A percentile compares a stretch with the other conserved stretches of the same genome.
phyloP scores from a whole-genome alignment of 2,329 filamentous ascomycete genomes.

The Hypoxylon sp. region DNA sequence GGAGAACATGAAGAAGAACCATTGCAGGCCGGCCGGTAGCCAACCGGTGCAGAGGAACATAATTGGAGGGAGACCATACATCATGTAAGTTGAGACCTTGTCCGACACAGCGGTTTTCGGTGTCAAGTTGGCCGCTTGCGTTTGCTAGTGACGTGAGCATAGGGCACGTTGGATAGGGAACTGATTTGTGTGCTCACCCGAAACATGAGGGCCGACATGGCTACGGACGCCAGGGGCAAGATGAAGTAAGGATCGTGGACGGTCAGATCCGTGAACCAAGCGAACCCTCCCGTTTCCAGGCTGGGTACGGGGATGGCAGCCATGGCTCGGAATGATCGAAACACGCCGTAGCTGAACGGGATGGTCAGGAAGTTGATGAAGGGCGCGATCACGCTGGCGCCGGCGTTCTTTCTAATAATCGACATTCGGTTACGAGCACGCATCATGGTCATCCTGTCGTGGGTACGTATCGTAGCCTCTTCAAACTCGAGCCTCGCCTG shows the following conservation, averaged over 20 bases:
- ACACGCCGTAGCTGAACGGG: constrained; percentile 81
- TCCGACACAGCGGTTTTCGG: constrained; percentile 43
- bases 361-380: constrained; percentile 65
- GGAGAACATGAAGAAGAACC: constrained; percentile 55
- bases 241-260: constrained; percentile 78
- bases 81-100: constrained; percentile 53
- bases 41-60: constrained; percentile 56
- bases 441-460: constrained; percentile 58
- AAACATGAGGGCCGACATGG: constrained; percentile 64
- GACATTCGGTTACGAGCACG: constrained; percentile 56
- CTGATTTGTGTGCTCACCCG: constrained; percentile 56
- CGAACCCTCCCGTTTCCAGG: constrained; percentile 71
- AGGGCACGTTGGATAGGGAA: not conserved
- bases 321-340: constrained; percentile 80
- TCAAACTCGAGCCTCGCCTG: constrained; percentile 60
- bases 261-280: constrained; percentile 84
- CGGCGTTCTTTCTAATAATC: constrained; percentile 61
- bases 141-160: constrained; percentile 28
- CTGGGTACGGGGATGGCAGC: constrained; percentile 79
- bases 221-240: constrained; percentile 70
- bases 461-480: constrained; percentile 44
- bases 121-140: constrained; percentile 34
- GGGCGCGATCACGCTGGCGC: constrained; percentile 59
- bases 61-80: constrained; percentile 53
- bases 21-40: constrained; percentile 58